A percentile compares a stretch with the other conserved stretches of the same genome.
phyloP scores from a whole-genome alignment of 805 yeast species.

The Ogataea degrootiae region DNA sequence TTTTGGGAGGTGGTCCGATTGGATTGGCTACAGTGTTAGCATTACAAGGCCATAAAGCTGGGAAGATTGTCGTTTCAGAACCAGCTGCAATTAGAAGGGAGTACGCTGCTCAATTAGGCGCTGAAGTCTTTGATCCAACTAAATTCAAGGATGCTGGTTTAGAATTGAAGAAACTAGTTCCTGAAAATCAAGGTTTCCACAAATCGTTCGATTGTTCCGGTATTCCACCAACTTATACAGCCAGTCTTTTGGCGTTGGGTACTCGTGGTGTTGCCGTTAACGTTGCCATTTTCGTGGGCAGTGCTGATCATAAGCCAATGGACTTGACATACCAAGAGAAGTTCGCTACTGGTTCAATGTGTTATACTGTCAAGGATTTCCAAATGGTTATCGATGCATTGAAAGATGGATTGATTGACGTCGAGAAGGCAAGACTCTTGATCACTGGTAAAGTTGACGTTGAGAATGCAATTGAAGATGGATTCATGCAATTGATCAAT shows the following conservation, averaged over 20 bases:
- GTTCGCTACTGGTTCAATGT: conserved; percentile 54
- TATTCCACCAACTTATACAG: conserved; percentile 45
- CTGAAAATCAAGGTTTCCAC: conserved; percentile 42
- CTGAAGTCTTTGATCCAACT: conserved; percentile 46
- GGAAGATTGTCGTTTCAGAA: conserved; percentile 49
- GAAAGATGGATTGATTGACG: conserved; percentile 39
- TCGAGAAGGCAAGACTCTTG: conserved; percentile 39
- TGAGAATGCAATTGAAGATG: conserved; percentile 48
- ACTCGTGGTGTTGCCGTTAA: conserved; percentile 57
- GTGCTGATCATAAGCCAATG: conserved; percentile 49
- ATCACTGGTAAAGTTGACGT: conserved; percentile 51
- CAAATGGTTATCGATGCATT: conserved; percentile 51
- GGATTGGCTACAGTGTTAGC: conserved; percentile 54
- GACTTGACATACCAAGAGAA: conserved; percentile 52
- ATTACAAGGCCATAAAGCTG: conserved; percentile 42
- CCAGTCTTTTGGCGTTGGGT: conserved; percentile 45
- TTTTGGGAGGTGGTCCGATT: conserved; percentile 57
- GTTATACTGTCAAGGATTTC: conserved; percentile 54
- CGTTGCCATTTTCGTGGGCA: conserved; percentile 61
- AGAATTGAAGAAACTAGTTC: conserved; percentile 34
- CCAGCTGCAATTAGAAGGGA: conserved; percentile 59
- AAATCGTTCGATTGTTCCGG: conserved; percentile 54
- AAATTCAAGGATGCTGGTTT: conserved; percentile 34
- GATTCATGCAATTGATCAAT: conserved; percentile 44
- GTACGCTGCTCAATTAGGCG: conserved; percentile 47